These are phyloP conservation scores for Chenopodium suecicum DNA, from an alignment of 148 eudicot species.

Conservation along the genomic window DNA sequence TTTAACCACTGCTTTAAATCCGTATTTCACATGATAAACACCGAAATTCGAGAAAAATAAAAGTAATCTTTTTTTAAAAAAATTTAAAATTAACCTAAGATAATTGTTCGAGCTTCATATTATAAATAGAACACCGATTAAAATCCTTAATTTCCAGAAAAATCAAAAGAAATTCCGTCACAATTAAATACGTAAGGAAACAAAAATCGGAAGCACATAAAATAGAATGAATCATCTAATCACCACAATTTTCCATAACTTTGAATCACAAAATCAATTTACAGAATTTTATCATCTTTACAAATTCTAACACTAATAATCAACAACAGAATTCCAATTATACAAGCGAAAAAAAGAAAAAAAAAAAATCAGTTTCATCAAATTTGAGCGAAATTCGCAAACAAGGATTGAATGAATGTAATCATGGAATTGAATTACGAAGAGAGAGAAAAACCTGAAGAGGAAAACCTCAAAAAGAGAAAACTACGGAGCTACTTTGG, in stretches of 20 bases:
- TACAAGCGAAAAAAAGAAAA: background rate
- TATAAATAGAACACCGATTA: no score
- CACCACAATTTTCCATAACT: background rate
- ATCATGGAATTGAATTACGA: background rate
- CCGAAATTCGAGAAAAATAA: no score
- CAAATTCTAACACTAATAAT: no score
- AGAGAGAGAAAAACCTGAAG: slow-evolving; percentile 1
- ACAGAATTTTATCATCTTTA: no score
- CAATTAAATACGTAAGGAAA: background rate
- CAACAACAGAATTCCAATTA: background rate
- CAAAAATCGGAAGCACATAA: background rate
- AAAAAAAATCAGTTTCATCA: background rate
- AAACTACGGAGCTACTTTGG: background rate
- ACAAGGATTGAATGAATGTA: background rate
- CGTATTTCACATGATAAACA: no score
- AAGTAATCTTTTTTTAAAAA: no score
- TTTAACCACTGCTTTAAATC: no score
- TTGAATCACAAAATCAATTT: no score
- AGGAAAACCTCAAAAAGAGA: background rate
- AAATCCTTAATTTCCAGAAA: no score
- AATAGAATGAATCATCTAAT: background rate
- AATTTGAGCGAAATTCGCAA: background rate
- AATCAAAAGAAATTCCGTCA: no score
- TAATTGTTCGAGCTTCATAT: no score
- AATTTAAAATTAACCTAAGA: no score